These are phyloP conservation scores for Leishmania tropica DNA, from an alignment of 208 protist genomes.

Conservation along the genomic window DNA sequence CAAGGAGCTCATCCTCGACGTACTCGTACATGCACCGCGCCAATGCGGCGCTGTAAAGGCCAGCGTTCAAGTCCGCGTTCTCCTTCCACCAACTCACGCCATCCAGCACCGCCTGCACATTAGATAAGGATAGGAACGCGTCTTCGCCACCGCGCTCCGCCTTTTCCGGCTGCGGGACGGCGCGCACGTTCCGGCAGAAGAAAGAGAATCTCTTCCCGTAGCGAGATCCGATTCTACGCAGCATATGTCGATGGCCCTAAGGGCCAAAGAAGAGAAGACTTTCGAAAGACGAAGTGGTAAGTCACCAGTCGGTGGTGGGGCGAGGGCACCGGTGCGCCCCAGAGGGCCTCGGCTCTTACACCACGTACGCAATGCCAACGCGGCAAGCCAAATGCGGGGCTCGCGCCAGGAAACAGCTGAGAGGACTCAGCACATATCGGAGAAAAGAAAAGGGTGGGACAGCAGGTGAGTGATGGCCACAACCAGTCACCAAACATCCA, in stretches of 20 bases:
- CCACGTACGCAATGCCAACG: neutral
- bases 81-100: slow-evolving; percentile 83
- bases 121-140: slow-evolving; percentile 58
- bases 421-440: neutral
- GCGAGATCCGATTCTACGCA: slow-evolving; percentile 11
- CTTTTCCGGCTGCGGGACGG: slow-evolving; percentile 41
- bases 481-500: neutral
- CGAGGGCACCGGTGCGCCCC: neutral
- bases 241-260: slow-evolving; percentile 2
- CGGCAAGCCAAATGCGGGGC: neutral
- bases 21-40: slow-evolving; percentile 67
- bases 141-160: slow-evolving; percentile 66
- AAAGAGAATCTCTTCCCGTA: slow-evolving; percentile 41
- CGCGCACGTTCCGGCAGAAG: slow-evolving; percentile 44
- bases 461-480: neutral
- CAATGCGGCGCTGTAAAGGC: slow-evolving; percentile 68
- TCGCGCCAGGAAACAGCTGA: neutral
- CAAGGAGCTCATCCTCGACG: slow-evolving; percentile 66
- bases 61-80: slow-evolving; percentile 55
- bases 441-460: slow-evolving; percentile 2
- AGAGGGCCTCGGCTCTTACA: neutral
- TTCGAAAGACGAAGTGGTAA: too few species aligned
- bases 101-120: slow-evolving; percentile 65
- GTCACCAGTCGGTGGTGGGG: neutral
- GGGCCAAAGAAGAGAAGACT: neutral